A percentile compares a stretch with the other conserved stretches of the same genome.
Evolutionary conservation across 2,329 filamentous ascomycete genomes (phyloP).

Genomic region (Epichloe gansuensis): DNA sequence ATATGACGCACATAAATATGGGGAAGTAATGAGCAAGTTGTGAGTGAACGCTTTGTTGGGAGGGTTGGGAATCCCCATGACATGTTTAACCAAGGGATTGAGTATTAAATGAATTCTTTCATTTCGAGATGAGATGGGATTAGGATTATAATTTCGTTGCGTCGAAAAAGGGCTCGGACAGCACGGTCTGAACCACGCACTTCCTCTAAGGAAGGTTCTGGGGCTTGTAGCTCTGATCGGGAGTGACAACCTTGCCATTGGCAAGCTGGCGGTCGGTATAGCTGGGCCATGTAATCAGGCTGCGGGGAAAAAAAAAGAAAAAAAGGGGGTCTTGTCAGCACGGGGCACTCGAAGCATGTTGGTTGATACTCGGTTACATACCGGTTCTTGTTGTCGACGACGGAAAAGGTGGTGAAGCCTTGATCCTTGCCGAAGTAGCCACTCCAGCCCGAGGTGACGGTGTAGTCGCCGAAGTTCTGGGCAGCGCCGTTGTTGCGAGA

Average conservation of each 20-base stretch:
- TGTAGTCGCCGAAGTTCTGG: slow-evolving; percentile 35
- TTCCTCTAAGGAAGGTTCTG: slow-evolving; percentile 20
- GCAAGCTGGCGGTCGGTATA: slow-evolving; percentile 32
- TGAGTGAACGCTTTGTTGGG: too few relatives aligned
- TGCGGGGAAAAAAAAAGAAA: neutral
- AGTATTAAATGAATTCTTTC: too few relatives aligned
- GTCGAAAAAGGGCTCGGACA: neutral
- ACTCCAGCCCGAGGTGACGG: slow-evolving; percentile 41
- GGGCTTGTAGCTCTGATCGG: neutral
- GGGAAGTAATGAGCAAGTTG: too few relatives aligned
- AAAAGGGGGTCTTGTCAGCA: neutral
- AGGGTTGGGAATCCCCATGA: too few relatives aligned
- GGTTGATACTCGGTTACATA: neutral
- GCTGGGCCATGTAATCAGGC: slow-evolving; percentile 37
- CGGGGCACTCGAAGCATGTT: too few relatives aligned
- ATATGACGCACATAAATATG: too few relatives aligned
- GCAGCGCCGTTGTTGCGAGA: slow-evolving; percentile 28
- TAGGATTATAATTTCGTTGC: neutral
- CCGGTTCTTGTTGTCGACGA: slow-evolving; percentile 29
- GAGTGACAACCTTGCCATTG: slow-evolving; percentile 31
- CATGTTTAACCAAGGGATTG: too few relatives aligned
- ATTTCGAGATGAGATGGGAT: neutral
- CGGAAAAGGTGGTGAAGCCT: slow-evolving; percentile 42
- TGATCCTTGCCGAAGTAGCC: slow-evolving; percentile 34
- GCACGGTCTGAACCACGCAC: too few relatives aligned